These are phyloP conservation scores for Bertia moriformis DNA, from an alignment of 2,329 filamentous ascomycete species.

Conservation along the genomic window DNA sequence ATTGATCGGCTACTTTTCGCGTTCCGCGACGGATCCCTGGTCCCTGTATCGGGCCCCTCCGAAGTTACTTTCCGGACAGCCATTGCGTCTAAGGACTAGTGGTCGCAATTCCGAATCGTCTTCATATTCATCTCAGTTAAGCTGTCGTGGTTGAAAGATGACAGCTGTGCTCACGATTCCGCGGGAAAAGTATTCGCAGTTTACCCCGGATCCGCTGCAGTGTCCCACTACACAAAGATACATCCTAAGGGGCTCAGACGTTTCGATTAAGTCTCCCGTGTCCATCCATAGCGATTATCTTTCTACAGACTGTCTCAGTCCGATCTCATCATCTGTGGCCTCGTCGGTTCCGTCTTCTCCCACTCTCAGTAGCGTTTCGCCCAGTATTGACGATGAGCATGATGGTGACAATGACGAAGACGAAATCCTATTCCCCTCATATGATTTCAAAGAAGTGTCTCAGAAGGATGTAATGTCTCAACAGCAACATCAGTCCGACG, in stretches of 20 bases:
- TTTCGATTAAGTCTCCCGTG: background rate
- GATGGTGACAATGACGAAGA: background rate
- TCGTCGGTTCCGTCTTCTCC: background rate
- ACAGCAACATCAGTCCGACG: background rate
- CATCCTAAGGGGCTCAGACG: background rate
- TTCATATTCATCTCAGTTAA: background rate
- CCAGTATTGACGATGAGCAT: too few species aligned
- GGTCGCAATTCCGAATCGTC: background rate
- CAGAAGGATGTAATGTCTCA: too few species aligned
- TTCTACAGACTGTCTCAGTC: background rate
- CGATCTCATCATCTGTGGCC: background rate
- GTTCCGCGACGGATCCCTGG: background rate
- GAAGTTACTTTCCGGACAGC: background rate
- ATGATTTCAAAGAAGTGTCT: too few species aligned
- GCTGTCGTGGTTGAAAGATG: background rate
- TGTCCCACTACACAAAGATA: background rate
- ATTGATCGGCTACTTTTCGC: background rate
- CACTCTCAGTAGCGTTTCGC: background rate
- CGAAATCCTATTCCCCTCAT: background rate
- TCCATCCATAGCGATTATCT: background rate
- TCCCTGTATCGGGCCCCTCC: background rate
- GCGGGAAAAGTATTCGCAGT: background rate
- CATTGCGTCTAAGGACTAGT: too few species aligned
- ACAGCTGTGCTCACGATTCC: background rate
- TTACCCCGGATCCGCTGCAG: background rate